phyloP scores from a whole-genome alignment of 345 rosid species.

The Microthlaspi erraticum region DNA sequence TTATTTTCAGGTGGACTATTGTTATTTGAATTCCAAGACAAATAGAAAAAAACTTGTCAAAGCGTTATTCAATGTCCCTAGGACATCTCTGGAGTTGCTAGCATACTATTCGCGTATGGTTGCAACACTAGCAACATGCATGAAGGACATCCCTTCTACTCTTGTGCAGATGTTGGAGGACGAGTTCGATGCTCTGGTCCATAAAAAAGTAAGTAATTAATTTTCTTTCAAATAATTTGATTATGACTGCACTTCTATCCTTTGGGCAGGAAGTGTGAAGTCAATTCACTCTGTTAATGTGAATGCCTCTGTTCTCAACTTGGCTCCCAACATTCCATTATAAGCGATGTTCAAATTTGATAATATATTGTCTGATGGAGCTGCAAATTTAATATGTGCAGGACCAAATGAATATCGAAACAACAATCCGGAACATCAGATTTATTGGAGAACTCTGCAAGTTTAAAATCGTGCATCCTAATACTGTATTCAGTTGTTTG shows the following conservation, averaged over 20 bases:
- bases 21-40: conserved; percentile 94
- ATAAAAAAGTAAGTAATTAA: conserved; percentile 68
- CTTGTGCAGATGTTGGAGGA: conserved; percentile 97
- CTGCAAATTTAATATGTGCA: conserved; percentile 48
- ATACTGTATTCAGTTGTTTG: conserved; percentile 88
- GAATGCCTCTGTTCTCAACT: conserved; percentile 15
- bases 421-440: conserved; percentile 95
- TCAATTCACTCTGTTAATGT: conserved; percentile 13
- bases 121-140: conserved; percentile 89
- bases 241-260: conserved; percentile 28
- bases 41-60: conserved; percentile 92
- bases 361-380: conserved; percentile 25
- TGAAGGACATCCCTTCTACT: conserved; percentile 92
- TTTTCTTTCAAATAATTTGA: conserved; percentile 12
- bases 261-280: conserved; percentile 19
- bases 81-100: conserved; percentile 95
- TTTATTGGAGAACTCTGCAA: conserved; percentile 99
- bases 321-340: conserved; percentile 7
- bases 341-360: conserved; percentile 14
- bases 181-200: conserved; percentile 91
- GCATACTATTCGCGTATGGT: conserved; percentile 97
- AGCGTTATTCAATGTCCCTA: conserved; percentile 93
- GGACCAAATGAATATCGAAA: conserved; percentile 99
- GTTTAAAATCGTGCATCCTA: conserved; percentile 82
- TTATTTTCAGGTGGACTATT: conserved; percentile 87